A percentile compares a stretch with the other conserved stretches of the same genome.
Conservation (phyloP, 129 eudicot species). For the Scalesia atractyloides region DNA sequence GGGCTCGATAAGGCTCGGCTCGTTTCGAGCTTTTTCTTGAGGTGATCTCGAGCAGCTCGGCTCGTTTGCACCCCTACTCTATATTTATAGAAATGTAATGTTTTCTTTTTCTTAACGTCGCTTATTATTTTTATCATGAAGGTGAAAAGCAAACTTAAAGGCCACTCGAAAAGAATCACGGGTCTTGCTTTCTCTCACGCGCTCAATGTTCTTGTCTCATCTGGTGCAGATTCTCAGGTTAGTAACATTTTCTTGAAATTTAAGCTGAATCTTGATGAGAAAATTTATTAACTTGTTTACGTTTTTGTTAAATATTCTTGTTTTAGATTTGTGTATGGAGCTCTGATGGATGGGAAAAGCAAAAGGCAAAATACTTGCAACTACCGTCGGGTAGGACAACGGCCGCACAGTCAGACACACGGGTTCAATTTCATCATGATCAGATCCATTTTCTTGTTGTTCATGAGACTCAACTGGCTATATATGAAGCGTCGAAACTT, state of each 20-base stretch:
- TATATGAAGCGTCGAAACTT: conserved; percentile 74
- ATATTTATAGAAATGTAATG: neutral
- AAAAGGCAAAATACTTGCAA: conserved; percentile 60
- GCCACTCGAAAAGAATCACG: conserved; percentile 85
- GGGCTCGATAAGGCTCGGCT: no score
- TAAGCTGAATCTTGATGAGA: neutral
- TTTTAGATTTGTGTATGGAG: conserved; percentile 87
- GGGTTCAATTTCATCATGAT: conserved; percentile 97
- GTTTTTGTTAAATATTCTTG: conserved; percentile 10
- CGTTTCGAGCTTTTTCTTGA: no score
- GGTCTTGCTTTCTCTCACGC: conserved; percentile 95
- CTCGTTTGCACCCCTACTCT: neutral
- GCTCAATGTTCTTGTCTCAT: conserved; percentile 81
- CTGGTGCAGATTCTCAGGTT: conserved; percentile 99
- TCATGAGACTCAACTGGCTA: conserved; percentile 90
- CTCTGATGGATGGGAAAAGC: conserved; percentile 95
- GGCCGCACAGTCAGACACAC: conserved; percentile 69
- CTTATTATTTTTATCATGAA: conserved; percentile 17
- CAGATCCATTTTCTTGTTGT: conserved; percentile 87
- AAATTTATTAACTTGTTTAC: neutral
- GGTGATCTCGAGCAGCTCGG: no score
- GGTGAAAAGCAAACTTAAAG: conserved; percentile 99
- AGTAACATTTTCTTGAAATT: conserved; percentile 9
- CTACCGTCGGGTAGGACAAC: conserved; percentile 74
- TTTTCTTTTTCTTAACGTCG: neutral